Evolutionary conservation across 2,329 filamentous ascomycete genomes (phyloP), one percentile per base, ranked within the genome.

Genomic region (Curvularia spicifera): DNA sequence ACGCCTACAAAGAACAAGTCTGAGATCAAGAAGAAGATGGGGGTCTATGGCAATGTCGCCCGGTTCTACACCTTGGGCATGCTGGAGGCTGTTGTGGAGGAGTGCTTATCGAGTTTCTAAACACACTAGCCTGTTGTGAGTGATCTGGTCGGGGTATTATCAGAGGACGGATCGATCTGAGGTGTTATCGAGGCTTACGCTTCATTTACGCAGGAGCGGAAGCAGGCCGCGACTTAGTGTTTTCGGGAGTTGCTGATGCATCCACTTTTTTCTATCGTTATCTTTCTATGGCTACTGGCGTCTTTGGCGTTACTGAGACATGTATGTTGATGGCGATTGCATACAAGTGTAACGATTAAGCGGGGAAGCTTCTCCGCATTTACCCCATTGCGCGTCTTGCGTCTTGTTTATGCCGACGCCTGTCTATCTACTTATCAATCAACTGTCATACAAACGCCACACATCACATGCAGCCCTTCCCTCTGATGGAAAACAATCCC

Each of bases 21-120:
- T 29, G 90, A 90, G 28, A 80, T 94, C 26, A 78, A 85, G 70
- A 85, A 82, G 73, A 84, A 81, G 72, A 69, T 98, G 69, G 82
- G 76, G 42, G 89, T 97, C 4, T 89, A 92, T 77, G 83, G 82
- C 65, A 87, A 85, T 52, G 93, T 96, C 48, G 91, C 91, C 7
- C 84, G 81, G 68, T 93, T 88, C 73, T 97, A 95, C 78, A 88
- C 87, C 5, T 80, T 98, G 73, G 86, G 86, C 72, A 93, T 98
- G 90, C 77, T 99, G 75, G 85, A 84, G 60, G 87, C 84, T 63
- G 89, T 96, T 48, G 89, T 94, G 5, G 83, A 84, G 60, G 88
- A 86, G 56, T 82, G 93, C 57, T 74, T 84, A 65, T 78, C 73
- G 31, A 78, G 78, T 33, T 76, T 83, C 15, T 78, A 57, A 44